Percentiles rank a stretch among this genome's conserved stretches.
phyloP scores from a whole-genome alignment of 306 rosid species.

The Casuarina equisetifolia region DNA sequence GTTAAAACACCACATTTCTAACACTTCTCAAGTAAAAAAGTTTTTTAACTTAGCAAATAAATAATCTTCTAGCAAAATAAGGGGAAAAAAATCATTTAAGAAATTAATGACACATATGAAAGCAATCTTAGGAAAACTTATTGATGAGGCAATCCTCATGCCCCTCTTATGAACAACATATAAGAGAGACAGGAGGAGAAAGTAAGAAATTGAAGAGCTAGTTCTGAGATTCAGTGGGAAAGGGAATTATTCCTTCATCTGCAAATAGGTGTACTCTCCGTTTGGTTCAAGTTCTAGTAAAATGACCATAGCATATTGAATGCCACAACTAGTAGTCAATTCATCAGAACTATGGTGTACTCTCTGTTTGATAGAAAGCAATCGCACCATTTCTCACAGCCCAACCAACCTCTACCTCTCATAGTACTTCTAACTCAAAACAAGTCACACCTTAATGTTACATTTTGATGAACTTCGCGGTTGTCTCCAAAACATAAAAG shows the following conservation, averaged over 20 bases:
- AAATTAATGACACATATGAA: background rate
- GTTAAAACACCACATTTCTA: background rate
- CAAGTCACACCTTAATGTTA: background rate
- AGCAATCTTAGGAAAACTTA: background rate
- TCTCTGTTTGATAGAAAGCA: background rate
- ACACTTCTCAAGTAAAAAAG: background rate
- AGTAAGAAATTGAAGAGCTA: background rate
- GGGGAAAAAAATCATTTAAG: background rate
- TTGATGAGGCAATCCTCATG: background rate
- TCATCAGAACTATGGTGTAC: background rate
- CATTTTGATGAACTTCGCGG: background rate
- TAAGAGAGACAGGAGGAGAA: background rate
- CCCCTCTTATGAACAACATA: background rate
- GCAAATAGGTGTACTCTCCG: background rate
- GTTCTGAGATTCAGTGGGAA: background rate
- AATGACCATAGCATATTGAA: background rate
- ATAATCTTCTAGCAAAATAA: background rate
- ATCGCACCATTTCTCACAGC: constrained; percentile 1
- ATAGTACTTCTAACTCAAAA: background rate
- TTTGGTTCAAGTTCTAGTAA: background rate
- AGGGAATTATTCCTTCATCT: background rate
- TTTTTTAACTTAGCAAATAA: background rate
- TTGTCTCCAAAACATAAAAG: background rate
- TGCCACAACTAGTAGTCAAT: background rate
- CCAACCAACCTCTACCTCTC: background rate